Conservation (phyloP, 73 alveolate genomes). For the Paramecium biaurelia region DNA sequence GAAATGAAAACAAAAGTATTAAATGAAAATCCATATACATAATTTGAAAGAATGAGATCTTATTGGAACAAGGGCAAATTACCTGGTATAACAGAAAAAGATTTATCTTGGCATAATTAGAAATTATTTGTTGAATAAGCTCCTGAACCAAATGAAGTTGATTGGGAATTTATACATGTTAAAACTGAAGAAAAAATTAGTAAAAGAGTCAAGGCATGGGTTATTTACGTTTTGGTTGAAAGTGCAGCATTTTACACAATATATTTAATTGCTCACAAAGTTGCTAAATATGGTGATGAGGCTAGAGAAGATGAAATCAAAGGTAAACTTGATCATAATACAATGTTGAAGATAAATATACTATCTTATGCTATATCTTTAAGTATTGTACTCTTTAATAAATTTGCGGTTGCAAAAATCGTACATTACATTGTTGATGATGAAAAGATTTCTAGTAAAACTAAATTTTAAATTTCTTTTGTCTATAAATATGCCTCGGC, state of each 20-base stretch:
- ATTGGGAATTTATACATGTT: conserved; percentile 59
- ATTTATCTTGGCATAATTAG: conserved; percentile 39
- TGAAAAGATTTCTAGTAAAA: conserved; percentile 39
- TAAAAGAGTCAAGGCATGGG: not conserved
- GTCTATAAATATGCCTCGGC: conserved; percentile 35
- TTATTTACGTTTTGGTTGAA: not conserved
- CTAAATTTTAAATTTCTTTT: conserved; percentile 38
- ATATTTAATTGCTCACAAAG: not conserved
- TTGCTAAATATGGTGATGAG: conserved; percentile 29
- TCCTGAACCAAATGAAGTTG: conserved; percentile 58
- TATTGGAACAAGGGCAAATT: conserved; percentile 37
- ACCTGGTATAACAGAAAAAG: not conserved
- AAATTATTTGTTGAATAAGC: conserved; percentile 52
- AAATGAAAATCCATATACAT: conserved; percentile 1
- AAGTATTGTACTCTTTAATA: conserved; percentile 41
- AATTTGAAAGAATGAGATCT: conserved; percentile 25
- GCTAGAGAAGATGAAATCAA: conserved; percentile 32
- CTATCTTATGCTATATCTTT: conserved; percentile 19
- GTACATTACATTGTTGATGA: conserved; percentile 43
- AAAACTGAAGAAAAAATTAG: conserved; percentile 30
- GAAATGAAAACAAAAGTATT: not conserved
- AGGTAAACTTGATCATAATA: not conserved
- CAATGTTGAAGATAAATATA: not conserved
- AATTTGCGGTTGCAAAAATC: conserved; percentile 40
- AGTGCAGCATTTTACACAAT: not conserved